Evolutionary conservation across 1,139 yeast genomes (phyloP).

Genomic region (Suhomyces bribrorum): DNA sequence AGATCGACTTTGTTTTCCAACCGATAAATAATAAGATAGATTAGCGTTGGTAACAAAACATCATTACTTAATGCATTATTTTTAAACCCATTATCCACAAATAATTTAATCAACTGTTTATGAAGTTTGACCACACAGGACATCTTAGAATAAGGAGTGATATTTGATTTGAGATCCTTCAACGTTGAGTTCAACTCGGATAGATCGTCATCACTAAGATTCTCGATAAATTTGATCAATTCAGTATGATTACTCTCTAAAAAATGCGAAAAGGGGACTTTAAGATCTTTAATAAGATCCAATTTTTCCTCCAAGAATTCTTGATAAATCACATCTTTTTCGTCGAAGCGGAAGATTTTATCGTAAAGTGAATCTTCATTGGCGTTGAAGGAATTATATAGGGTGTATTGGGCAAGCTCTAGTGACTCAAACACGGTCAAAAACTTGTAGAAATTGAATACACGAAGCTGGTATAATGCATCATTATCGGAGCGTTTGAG

Average conservation of each 20-base stretch:
- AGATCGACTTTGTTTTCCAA: constrained; percentile 26
- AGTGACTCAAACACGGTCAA: constrained; percentile 35
- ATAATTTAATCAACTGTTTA: constrained; percentile 30
- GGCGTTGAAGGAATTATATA: constrained; percentile 29
- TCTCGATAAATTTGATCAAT: constrained; percentile 22
- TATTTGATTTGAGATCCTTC: constrained; percentile 19
- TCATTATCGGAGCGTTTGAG: constrained; percentile 39
- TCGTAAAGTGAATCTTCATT: constrained; percentile 39
- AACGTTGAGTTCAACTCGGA: constrained; percentile 15
- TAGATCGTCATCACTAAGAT: constrained; percentile 16
- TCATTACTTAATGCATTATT: constrained; percentile 38
- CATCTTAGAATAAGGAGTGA: constrained; percentile 40
- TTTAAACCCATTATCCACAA: constrained; percentile 19
- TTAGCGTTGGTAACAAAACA: constrained; percentile 40
- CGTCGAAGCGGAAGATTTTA: constrained; percentile 43
- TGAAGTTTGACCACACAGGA: constrained; percentile 33
- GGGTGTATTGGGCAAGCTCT: constrained; percentile 34
- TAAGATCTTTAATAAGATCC: constrained; percentile 24
- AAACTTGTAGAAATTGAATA: constrained; percentile 46
- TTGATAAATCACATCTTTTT: constrained; percentile 40
- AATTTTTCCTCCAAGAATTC: constrained; percentile 41
- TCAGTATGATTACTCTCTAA: constrained; percentile 23
- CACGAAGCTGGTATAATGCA: constrained; percentile 41
- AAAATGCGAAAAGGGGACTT: constrained; percentile 33
- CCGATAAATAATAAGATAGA: constrained; percentile 35